Percentiles rank a stretch among this genome's conserved stretches.
Conservation (phyloP, 2,329 filamentous ascomycete genomes). For the Aureobasidium sp. region DNA sequence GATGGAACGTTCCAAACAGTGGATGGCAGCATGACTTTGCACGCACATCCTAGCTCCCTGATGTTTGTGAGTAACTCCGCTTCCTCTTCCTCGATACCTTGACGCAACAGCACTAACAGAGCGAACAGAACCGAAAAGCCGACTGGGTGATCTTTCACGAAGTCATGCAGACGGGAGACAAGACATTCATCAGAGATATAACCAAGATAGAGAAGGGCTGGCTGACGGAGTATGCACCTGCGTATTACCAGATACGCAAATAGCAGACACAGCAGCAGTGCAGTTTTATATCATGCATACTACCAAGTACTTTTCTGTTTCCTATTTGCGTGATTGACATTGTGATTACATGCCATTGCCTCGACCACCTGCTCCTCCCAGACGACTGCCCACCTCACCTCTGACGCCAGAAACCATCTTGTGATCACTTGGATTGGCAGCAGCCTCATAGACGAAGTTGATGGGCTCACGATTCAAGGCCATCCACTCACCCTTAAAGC, state of each 20-base stretch:
- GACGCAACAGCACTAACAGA: background rate
- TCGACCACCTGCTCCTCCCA: slow-evolving; percentile 24
- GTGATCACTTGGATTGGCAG: slow-evolving; percentile 86
- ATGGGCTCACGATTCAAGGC: slow-evolving; percentile 72
- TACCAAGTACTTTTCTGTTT: background rate
- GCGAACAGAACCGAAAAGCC: slow-evolving; percentile 67
- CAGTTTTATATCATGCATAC: background rate
- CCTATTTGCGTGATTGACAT: background rate
- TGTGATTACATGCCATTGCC: slow-evolving; percentile 15
- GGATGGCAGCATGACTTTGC: slow-evolving; percentile 66
- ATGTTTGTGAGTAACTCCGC: slow-evolving; percentile 61
- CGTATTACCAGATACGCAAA: slow-evolving; percentile 62
- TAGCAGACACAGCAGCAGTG: background rate
- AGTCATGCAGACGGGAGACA: slow-evolving; percentile 78
- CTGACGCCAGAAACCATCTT: slow-evolving; percentile 39
- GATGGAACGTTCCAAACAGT: slow-evolving; percentile 86
- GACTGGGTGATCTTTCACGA: slow-evolving; percentile 97
- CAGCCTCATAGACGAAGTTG: slow-evolving; percentile 87
- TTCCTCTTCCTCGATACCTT: background rate
- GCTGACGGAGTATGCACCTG: slow-evolving; percentile 80
- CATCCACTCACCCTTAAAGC: slow-evolving; percentile 94
- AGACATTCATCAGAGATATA: slow-evolving; percentile 84
- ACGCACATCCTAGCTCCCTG: slow-evolving; percentile 85
- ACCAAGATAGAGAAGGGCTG: slow-evolving; percentile 93
- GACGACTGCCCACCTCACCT: slow-evolving; percentile 26